These are phyloP conservation scores for Globisporangium camurandrum DNA, from an alignment of 352 stramenopile genomes.

Conservation along the genomic window DNA sequence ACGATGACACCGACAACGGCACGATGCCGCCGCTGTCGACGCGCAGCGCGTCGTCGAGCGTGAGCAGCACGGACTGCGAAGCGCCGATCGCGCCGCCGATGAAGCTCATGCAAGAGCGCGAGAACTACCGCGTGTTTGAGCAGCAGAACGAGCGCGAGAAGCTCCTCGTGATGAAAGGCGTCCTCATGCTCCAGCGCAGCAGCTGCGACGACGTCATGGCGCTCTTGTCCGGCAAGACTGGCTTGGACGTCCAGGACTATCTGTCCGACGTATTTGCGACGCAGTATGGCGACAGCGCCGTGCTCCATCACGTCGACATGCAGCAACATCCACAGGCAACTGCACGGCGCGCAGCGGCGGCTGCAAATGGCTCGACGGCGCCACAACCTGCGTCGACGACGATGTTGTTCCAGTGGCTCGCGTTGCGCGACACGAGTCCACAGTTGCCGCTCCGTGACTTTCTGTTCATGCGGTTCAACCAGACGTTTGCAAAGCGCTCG, in stretches of 20 bases:
- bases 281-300: constrained; percentile 46
- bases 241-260: constrained; percentile 34
- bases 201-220: constrained; percentile 64
- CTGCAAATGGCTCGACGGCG: not conserved
- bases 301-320: constrained; percentile 45
- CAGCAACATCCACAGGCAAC: not conserved
- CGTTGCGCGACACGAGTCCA: constrained; percentile 47
- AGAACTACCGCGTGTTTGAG: constrained; percentile 76
- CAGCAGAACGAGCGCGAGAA: constrained; percentile 40
- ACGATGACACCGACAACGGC: constrained; percentile 32
- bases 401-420: constrained; percentile 61
- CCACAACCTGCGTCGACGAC: constrained; percentile 18
- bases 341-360: constrained; percentile 6
- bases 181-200: constrained; percentile 57
- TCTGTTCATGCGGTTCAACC: constrained; percentile 76
- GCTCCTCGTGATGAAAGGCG: constrained; percentile 63
- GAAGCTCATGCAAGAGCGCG: constrained; percentile 56
- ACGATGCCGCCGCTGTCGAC: constrained; percentile 20
- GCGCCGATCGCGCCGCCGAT: not conserved
- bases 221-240: constrained; percentile 39
- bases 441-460: constrained; percentile 63
- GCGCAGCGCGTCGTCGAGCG: constrained; percentile 18
- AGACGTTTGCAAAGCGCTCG: constrained; percentile 37
- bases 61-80: constrained; percentile 4
- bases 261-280: constrained; percentile 52